Evolutionary conservation across 768 basidiomycete species (phyloP), one percentile per base, ranked within the genome.

Genomic region (Tricholoma hemisulphureum): DNA sequence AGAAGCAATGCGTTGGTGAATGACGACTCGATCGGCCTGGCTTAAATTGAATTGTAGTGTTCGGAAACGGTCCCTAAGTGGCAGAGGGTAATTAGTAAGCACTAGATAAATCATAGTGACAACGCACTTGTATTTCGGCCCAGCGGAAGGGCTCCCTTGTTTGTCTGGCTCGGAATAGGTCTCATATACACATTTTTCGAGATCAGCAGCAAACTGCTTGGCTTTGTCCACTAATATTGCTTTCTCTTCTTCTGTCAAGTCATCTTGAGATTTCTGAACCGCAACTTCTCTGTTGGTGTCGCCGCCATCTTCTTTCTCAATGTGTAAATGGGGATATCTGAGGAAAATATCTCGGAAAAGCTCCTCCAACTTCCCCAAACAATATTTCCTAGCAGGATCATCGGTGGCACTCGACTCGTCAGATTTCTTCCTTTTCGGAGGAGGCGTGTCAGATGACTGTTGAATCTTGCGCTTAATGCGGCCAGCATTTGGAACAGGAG

Each of bases 41-140:
- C 81, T 89, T 67, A 96, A 75, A 74, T 96, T 96, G 75, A 93
- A 96, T 58, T 84, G 85, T 51, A 95, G 80, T 81, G 88, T 95
- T 58, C 93, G 86, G 76, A 94, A 95, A 66, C 92, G 91, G 73
- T 93, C 89, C 78, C 92, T 94, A 49, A 28, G 55, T 58, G 54
- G 24, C 53, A 20, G 35, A 46, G 64, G 14, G 50, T 55, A 20
- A 65, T 61, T 37, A 66, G 57, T 58, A 21, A 53, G 2, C 34
- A 34, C 51, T 24, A 35, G 24, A 48, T 18, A 35, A 34, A 46
- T 28, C 50, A 21, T 6, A 53, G 56, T 28, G 39, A 48, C 8
- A 28, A 74, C 73, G 55, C 67, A 92, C 92, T 93, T 94, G 76
- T 94, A 94, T 66, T 91, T 94, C 45, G 79, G 74, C 26, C 83